These are phyloP conservation scores for Solanum arcanum DNA, from an alignment of 257 asterid genomes.

Conservation along the genomic window DNA sequence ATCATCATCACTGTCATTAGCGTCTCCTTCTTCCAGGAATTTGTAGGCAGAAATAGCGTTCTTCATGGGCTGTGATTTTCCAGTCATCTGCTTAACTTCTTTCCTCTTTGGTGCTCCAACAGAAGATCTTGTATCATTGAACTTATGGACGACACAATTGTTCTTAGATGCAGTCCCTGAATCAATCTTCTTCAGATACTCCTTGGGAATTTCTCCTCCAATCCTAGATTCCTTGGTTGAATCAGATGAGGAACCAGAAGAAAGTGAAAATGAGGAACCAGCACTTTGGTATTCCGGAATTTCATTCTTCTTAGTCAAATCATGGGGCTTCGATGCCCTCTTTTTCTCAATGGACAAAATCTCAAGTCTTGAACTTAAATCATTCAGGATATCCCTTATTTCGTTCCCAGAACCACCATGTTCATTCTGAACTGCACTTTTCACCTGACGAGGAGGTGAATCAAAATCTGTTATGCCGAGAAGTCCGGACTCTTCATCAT, in stretches of 20 bases:
- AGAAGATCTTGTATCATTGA: slow-evolving; percentile 9
- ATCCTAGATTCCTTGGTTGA: slow-evolving; percentile 14
- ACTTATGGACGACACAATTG: not conserved
- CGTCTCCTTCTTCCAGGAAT: slow-evolving; percentile 10
- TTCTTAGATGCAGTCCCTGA: slow-evolving; percentile 6
- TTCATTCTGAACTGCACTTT: slow-evolving; percentile 20
- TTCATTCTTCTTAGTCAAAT: slow-evolving; percentile 13
- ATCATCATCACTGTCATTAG: slow-evolving; percentile 11
- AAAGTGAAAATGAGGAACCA: slow-evolving; percentile 30
- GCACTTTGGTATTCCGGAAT: slow-evolving; percentile 26
- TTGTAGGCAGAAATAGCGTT: slow-evolving; percentile 17
- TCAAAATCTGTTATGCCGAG: slow-evolving; percentile 41
- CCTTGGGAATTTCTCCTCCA: slow-evolving; percentile 13
- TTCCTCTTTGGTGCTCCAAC: slow-evolving; percentile 17
- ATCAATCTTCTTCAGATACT: slow-evolving; percentile 7
- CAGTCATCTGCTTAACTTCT: slow-evolving; percentile 5
- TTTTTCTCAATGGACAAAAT: slow-evolving; percentile 67
- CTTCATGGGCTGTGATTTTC: slow-evolving; percentile 19
- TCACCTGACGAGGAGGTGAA: slow-evolving; percentile 30
- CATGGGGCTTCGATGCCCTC: slow-evolving; percentile 31
- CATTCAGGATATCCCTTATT: slow-evolving; percentile 71
- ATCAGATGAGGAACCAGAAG: slow-evolving; percentile 24
- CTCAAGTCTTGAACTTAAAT: slow-evolving; percentile 69
- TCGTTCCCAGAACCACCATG: slow-evolving; percentile 27
- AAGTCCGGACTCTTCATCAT: slow-evolving; percentile 21